These are phyloP conservation scores for Leccinum imitatum DNA, from an alignment of 768 basidiomycete genomes.

Conservation along the genomic window DNA sequence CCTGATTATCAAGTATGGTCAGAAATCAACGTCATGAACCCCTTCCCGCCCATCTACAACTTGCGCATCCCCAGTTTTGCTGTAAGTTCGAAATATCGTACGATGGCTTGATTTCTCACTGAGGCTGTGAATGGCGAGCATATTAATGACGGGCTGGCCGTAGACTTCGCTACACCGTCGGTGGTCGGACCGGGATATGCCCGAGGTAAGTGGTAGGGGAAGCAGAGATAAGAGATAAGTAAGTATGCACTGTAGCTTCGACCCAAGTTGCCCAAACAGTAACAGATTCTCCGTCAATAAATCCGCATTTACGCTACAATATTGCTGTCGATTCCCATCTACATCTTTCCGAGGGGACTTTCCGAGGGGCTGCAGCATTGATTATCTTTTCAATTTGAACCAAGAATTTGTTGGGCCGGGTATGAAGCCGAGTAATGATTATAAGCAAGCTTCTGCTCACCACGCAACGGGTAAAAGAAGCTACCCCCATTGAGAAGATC, in stretches of 20 bases:
- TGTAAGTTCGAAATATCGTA: background rate
- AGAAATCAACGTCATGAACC: background rate
- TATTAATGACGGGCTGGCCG: background rate
- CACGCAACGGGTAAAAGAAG: background rate
- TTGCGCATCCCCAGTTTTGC: background rate
- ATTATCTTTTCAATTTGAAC: background rate
- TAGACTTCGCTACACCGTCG: no score
- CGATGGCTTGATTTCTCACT: background rate
- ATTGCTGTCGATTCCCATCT: background rate
- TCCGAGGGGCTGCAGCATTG: background rate
- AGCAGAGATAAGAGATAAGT: background rate
- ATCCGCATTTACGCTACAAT: background rate
- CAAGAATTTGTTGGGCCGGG: background rate
- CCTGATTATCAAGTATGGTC: background rate
- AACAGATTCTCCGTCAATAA: background rate
- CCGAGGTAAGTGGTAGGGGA: background rate
- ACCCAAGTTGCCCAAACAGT: background rate
- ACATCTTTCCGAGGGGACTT: background rate
- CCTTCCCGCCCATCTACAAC: background rate
- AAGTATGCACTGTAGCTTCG: background rate
- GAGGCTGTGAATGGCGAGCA: background rate
- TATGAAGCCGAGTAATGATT: background rate
- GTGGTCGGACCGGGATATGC: background rate
- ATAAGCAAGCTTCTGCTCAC: background rate
- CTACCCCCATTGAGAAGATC: background rate